Percentiles rank a stretch among this genome's conserved stretches.
phyloP scores from a whole-genome alignment of 164 flowering plant genomes.

The Vitis cinerea region DNA sequence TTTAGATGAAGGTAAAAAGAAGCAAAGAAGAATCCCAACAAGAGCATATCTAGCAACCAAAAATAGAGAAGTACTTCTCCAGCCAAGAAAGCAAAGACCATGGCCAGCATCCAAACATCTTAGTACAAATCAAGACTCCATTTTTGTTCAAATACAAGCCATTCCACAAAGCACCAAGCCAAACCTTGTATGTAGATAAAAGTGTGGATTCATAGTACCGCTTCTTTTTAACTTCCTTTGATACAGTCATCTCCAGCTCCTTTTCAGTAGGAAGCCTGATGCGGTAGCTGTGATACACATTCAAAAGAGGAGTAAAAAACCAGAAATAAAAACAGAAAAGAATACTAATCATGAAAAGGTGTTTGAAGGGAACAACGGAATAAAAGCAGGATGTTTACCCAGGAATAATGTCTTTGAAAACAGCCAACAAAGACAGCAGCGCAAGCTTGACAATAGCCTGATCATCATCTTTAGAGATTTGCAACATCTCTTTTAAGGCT shows the following conservation, averaged over 20 bases:
- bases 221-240: slow-evolving; percentile 80
- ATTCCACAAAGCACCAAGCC: slow-evolving; percentile 7
- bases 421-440: slow-evolving; percentile 74
- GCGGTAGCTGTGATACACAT: slow-evolving; percentile 61
- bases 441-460: slow-evolving; percentile 62
- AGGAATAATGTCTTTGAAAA: slow-evolving; percentile 94
- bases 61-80: too few species aligned
- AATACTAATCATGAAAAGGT: background rate
- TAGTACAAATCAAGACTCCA: background rate
- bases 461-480: slow-evolving; percentile 63
- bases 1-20: too few species aligned
- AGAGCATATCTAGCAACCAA: too few species aligned
- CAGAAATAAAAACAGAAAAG: background rate
- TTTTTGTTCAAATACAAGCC: background rate
- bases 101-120: background rate
- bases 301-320: background rate
- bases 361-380: background rate
- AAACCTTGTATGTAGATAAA: slow-evolving; percentile 80
- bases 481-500: slow-evolving; percentile 70
- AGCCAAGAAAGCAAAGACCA: background rate
- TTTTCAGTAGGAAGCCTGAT: slow-evolving; percentile 97
- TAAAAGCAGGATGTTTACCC: slow-evolving; percentile 47
- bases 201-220: slow-evolving; percentile 86
- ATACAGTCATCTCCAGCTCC: slow-evolving; percentile 83
- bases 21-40: too few species aligned